These are phyloP conservation scores for Didymella pomorum DNA, from an alignment of 2,329 filamentous ascomycete species.

Conservation along the genomic window DNA sequence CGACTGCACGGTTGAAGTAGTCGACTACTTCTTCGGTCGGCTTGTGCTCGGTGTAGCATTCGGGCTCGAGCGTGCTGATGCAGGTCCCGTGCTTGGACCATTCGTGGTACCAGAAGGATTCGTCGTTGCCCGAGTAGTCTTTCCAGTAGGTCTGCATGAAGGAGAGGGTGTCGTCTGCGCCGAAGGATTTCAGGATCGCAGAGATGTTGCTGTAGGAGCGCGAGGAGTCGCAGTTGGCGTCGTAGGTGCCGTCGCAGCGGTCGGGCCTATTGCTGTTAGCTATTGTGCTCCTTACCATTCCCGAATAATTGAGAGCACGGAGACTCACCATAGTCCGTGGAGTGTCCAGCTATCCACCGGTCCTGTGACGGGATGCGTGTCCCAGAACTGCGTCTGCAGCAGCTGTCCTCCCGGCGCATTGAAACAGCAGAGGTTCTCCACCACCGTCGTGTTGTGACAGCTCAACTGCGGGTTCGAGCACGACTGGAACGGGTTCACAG, in stretches of 20 bases:
- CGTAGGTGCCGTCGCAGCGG: slow-evolving; percentile 73
- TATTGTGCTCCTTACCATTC: background rate
- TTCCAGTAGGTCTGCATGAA: slow-evolving; percentile 79
- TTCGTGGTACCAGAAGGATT: slow-evolving; percentile 74
- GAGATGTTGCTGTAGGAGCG: slow-evolving; percentile 72
- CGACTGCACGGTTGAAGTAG: slow-evolving; percentile 72
- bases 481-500: slow-evolving; percentile 27
- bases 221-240: slow-evolving; percentile 68
- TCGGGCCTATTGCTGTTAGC: slow-evolving; percentile 52
- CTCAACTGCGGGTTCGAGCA: slow-evolving; percentile 60
- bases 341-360: slow-evolving; percentile 76
- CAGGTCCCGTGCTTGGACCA: slow-evolving; percentile 78
- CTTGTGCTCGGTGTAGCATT: slow-evolving; percentile 68
- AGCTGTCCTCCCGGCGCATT: slow-evolving; percentile 75
- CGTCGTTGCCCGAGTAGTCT: slow-evolving; percentile 69
- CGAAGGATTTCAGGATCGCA: slow-evolving; percentile 64
- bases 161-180: slow-evolving; percentile 64
- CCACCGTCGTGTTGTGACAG: slow-evolving; percentile 69
- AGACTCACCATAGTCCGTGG: slow-evolving; percentile 70
- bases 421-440: slow-evolving; percentile 76
- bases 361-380: slow-evolving; percentile 69
- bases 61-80: slow-evolving; percentile 71
- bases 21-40: slow-evolving; percentile 71
- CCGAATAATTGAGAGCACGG: background rate
- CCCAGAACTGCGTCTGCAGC: slow-evolving; percentile 81